These are phyloP conservation scores for Scolecobasidium constrictum DNA, from an alignment of 2,329 filamentous ascomycete genomes.

Conservation along the genomic window DNA sequence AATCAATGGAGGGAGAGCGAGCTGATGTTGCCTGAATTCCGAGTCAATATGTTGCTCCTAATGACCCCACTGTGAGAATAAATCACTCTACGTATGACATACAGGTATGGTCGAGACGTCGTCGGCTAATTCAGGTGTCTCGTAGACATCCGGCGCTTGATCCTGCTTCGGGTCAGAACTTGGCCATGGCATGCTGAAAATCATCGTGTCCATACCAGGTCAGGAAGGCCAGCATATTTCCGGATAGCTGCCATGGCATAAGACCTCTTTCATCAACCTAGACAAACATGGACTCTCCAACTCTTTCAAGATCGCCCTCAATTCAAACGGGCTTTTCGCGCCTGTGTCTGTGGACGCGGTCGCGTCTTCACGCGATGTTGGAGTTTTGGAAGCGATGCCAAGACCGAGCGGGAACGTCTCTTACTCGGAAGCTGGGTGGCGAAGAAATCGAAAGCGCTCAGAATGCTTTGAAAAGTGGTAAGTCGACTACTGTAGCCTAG, in stretches of 20 bases:
- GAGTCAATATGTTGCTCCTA: constrained; percentile 8
- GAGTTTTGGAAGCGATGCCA: too few relatives aligned
- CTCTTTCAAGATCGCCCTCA: too few relatives aligned
- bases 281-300: too few relatives aligned
- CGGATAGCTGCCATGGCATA: constrained; percentile 10
- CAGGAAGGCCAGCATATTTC: constrained; percentile 14
- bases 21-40: constrained; percentile 18
- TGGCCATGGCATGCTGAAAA: not conserved
- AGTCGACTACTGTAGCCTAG: too few relatives aligned
- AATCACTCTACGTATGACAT: constrained; percentile 22
- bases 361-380: too few relatives aligned
- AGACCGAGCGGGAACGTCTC: too few relatives aligned
- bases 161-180: constrained; percentile 43
- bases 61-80: not conserved
- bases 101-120: constrained; percentile 79
- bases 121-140: constrained; percentile 86
- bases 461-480: too few relatives aligned
- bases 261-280: too few relatives aligned
- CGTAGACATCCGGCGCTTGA: constrained; percentile 88
- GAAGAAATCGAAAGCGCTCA: too few relatives aligned
- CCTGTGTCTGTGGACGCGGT: too few relatives aligned
- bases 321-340: too few relatives aligned
- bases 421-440: too few relatives aligned
- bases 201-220: constrained; percentile 11
- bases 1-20: constrained; percentile 29